phyloP scores from a whole-genome alignment of 352 stramenopile species.

The Phytophthora fragariaefolia region DNA sequence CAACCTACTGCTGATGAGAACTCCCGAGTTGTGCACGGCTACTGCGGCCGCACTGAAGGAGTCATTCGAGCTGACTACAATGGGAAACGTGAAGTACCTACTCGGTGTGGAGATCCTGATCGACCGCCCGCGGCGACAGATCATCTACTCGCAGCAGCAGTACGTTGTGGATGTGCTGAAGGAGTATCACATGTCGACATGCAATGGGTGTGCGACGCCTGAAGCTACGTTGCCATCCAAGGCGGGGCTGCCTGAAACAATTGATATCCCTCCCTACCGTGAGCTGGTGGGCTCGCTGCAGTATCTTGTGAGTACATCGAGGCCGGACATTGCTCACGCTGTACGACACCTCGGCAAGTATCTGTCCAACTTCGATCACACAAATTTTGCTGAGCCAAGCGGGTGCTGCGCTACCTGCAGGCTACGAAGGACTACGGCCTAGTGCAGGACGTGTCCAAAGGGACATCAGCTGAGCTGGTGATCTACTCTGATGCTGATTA shows the following conservation, averaged over 20 bases:
- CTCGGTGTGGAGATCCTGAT: background rate
- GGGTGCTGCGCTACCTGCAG: conserved; percentile 11
- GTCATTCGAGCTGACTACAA: background rate
- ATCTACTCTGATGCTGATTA: conserved; percentile 33
- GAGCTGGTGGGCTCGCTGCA: background rate
- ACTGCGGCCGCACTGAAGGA: background rate
- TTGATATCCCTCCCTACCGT: background rate
- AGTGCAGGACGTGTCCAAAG: conserved; percentile 6
- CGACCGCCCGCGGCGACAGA: background rate
- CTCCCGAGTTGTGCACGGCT: background rate
- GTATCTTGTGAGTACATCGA: conserved; percentile 8
- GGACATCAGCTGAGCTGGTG: background rate
- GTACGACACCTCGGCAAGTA: conserved; percentile 10
- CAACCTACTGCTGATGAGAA: background rate
- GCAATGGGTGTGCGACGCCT: background rate
- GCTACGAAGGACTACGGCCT: conserved; percentile 9
- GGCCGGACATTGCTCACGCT: conserved; percentile 16
- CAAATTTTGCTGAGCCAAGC: conserved; percentile 6
- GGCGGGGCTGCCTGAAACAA: background rate
- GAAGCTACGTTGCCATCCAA: background rate
- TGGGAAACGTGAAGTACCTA: background rate
- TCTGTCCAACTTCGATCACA: background rate
- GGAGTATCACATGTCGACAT: background rate
- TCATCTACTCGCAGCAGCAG: background rate
- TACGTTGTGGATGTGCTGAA: background rate